Conservation (phyloP, 306 rosid species). For the Cucurbita moschata region DNA sequence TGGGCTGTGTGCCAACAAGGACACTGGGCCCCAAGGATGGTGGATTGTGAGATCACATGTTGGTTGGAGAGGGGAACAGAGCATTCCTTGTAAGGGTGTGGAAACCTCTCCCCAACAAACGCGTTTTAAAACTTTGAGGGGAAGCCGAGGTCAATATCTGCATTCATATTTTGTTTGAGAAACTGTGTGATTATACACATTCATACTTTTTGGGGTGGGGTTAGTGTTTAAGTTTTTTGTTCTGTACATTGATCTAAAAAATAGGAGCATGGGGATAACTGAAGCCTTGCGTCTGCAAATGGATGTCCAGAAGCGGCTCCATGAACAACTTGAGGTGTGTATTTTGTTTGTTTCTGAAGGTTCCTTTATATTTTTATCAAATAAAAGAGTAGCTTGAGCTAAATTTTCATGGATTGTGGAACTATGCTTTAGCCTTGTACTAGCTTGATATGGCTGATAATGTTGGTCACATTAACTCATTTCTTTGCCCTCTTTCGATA, state of each 20-base stretch:
- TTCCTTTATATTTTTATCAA: not conserved
- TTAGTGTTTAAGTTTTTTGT: not conserved
- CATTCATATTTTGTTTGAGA: no score
- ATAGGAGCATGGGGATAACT: conserved; percentile 73
- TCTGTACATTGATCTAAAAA: not conserved
- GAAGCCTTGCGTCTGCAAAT: conserved; percentile 88
- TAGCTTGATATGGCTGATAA: not conserved
- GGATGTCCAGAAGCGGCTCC: conserved; percentile 97
- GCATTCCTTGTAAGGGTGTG: no score
- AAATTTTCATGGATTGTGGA: not conserved
- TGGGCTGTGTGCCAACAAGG: no score
- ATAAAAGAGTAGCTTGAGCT: not conserved
- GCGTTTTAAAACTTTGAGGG: no score
- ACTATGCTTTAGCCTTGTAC: not conserved
- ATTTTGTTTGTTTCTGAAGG: not conserved
- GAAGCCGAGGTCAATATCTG: no score
- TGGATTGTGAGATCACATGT: no score
- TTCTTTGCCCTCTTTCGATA: no score
- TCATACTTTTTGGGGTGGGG: not conserved
- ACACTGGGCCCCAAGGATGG: no score
- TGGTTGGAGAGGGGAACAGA: no score
- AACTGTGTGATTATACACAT: not conserved
- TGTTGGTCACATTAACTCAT: no score
- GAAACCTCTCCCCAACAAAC: no score
- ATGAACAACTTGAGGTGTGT: conserved; percentile 92